phyloP scores from a whole-genome alignment of 306 rosid species.

The Lathyrus tuberosus region DNA sequence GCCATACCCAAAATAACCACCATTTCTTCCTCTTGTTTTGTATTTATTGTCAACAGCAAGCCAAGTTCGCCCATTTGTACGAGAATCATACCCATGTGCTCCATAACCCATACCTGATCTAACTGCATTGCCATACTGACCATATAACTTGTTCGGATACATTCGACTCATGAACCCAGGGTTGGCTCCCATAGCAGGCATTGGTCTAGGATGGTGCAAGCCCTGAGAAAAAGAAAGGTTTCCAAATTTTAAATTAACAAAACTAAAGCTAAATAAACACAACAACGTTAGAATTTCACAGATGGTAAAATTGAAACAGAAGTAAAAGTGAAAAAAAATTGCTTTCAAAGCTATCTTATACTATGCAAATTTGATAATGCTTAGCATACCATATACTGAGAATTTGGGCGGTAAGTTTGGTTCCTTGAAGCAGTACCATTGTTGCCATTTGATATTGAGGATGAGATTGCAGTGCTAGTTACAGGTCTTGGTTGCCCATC shows the following conservation, averaged over 20 bases:
- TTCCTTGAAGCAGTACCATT: constrained; percentile 61
- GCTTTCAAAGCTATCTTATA: background rate
- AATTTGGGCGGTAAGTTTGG: constrained; percentile 71
- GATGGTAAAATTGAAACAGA: background rate
- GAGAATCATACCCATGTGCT: constrained; percentile 80
- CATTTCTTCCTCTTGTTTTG: constrained; percentile 79
- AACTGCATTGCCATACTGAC: constrained; percentile 71
- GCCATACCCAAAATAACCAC: constrained; percentile 83
- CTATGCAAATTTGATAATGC: background rate
- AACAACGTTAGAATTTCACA: background rate
- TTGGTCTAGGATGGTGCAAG: constrained; percentile 86
- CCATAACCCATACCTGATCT: constrained; percentile 89
- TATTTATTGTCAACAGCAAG: constrained; percentile 80
- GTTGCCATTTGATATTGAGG: constrained; percentile 64
- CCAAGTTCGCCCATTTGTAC: constrained; percentile 80
- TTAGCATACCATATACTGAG: constrained; percentile 70
- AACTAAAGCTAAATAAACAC: background rate
- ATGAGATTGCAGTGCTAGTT: constrained; percentile 52
- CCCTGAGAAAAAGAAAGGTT: constrained; percentile 47
- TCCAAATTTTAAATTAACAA: background rate
- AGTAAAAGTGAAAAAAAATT: background rate
- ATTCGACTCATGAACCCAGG: constrained; percentile 72
- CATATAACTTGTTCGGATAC: constrained; percentile 76
- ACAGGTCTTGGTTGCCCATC: constrained; percentile 88
- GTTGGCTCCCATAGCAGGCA: constrained; percentile 70